Base-by-base conservation (phyloP, 139 green algal species). In the Asterochloris erici region DNA sequence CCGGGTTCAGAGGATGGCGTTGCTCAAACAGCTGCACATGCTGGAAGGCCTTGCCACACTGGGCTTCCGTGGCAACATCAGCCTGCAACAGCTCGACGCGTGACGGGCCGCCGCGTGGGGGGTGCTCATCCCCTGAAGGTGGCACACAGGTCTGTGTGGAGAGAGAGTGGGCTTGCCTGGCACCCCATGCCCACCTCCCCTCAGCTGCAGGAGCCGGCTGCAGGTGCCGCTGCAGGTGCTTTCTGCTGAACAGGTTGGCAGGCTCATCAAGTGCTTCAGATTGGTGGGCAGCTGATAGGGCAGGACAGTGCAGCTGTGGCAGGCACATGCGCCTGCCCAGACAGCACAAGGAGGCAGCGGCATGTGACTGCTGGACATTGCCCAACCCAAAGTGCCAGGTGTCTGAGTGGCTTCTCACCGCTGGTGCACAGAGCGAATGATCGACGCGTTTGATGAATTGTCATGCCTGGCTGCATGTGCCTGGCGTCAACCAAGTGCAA, bases 81-180 rank as follows among this genome's bases (percentile, higher is more conserved):
- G 76, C 76, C 54, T 80, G 76, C 14, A 80, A 29, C 68, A 80
- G 60, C 23, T 54, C 60, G 69, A 62, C 24, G 68, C 68, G 60
- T 61, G 60, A 54, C 54, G 76, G 60, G 68, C 68, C 60, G 76
- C 24, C 24, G 60, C 68, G 60, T 62, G 76, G 12, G 76, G 24
- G 15, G 68, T 13, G 24, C 54, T 69, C 23, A n/a, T 69, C 24
- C 76, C 76, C 68, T 24, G 14, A n/a, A 61, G 24, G 60, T 66
- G 38, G 38, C 74, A 15, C 11, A 11, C 21, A 29, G 9, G 16
- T 11, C 28, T 19, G 1, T 71, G 66, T 71, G 66, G 17, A 24
- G 9, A 71, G 9, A 2, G 66, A n/a, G n/a, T n/a, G n/a, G n/a
- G n/a, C n/a, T 21, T 24, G 19, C 21, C 19, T 71, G 1, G 21